Evolutionary conservation across 2,329 filamentous ascomycete species (phyloP).

Genomic region (Coniochaeta sp.): DNA sequence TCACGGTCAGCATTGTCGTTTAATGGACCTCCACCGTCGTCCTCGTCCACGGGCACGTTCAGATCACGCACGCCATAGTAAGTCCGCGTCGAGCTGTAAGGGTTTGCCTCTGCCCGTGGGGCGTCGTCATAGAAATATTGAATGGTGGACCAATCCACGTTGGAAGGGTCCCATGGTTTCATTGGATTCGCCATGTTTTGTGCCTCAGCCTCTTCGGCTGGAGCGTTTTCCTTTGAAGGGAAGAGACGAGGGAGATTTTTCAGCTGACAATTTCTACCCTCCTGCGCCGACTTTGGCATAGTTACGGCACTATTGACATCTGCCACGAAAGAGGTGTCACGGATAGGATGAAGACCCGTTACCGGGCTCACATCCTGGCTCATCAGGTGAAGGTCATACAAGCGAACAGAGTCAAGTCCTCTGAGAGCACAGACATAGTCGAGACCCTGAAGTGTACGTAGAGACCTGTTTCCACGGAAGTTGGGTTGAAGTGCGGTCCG

Average conservation of each 20-base stretch:
- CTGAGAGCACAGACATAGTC: slow-evolving; percentile 36
- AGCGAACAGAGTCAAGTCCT: slow-evolving; percentile 29
- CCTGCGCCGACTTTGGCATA: slow-evolving; percentile 11
- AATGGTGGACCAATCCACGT: slow-evolving; percentile 12
- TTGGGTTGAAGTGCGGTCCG: slow-evolving; percentile 32
- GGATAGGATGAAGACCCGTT: slow-evolving; percentile 10
- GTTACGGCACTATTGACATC: slow-evolving; percentile 20
- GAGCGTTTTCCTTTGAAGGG: neutral
- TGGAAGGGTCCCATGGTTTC: slow-evolving; percentile 8
- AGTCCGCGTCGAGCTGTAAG: neutral
- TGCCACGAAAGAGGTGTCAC: slow-evolving; percentile 24
- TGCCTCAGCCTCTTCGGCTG: neutral
- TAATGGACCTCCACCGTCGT: neutral
- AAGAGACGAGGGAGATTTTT: slow-evolving; percentile 15
- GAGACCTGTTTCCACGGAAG: slow-evolving; percentile 22
- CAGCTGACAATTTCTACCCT: slow-evolving; percentile 11
- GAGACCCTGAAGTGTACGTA: slow-evolving; percentile 34
- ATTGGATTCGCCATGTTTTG: neutral
- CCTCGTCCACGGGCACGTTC: neutral
- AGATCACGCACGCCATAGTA: neutral
- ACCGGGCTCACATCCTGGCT: neutral
- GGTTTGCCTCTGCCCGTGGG: neutral
- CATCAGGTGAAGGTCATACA: slow-evolving; percentile 29
- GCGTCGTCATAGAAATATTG: slow-evolving; percentile 15
- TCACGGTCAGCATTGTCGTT: neutral